phyloP scores from a whole-genome alignment of 805 yeast genomes.

The Debaryomyces tyrocola region DNA sequence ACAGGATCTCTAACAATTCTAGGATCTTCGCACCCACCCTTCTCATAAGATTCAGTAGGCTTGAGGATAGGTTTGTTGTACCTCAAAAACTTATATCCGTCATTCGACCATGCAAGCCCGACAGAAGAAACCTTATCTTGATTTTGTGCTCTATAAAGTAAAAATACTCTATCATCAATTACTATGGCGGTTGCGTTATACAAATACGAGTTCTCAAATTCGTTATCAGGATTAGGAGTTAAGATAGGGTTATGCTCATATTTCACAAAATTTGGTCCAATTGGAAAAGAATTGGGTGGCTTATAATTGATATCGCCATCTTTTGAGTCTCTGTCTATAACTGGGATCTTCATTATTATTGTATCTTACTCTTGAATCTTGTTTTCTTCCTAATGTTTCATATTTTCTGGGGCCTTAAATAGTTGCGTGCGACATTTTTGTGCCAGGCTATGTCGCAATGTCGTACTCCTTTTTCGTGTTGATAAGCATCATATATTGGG shows the following conservation, averaged over 20 bases:
- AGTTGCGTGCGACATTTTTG: conserved; percentile 3
- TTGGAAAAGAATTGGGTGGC: conserved; percentile 37
- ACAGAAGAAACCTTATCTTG: conserved; percentile 30
- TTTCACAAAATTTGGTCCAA: conserved; percentile 38
- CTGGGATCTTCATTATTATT: conserved; percentile 26
- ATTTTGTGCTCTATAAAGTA: conserved; percentile 42
- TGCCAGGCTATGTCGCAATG: neutral
- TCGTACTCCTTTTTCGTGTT: neutral
- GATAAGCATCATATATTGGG: neutral
- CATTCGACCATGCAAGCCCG: conserved; percentile 43
- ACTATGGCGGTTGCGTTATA: conserved; percentile 46
- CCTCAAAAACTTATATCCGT: conserved; percentile 34
- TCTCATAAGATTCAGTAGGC: conserved; percentile 41
- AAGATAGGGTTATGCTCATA: conserved; percentile 39
- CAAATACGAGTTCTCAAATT: conserved; percentile 38
- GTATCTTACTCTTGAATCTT: neutral
- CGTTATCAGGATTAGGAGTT: conserved; percentile 35
- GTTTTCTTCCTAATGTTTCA: neutral
- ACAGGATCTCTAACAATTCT: conserved; percentile 39
- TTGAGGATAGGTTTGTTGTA: conserved; percentile 30
- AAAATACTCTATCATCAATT: conserved; percentile 33
- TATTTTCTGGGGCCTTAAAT: neutral
- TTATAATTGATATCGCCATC: conserved; percentile 32
- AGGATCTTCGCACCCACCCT: conserved; percentile 44
- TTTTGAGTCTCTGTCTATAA: conserved; percentile 20